Evolutionary conservation across 108 stramenopile species (phyloP).

Genomic region (Nannochloropsis gaditana): DNA sequence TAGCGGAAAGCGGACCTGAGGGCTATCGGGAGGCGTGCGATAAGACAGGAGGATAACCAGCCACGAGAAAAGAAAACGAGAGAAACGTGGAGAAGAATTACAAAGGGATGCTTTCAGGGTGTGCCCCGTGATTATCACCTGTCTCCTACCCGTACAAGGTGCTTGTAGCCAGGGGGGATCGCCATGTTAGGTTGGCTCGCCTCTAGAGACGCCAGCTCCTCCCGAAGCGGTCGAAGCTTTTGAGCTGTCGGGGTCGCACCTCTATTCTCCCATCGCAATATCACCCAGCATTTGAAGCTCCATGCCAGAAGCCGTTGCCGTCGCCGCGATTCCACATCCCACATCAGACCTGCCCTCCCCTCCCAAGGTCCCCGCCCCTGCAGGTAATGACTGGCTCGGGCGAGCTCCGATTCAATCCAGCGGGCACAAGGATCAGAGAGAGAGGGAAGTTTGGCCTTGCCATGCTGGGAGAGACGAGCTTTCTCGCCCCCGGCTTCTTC

Average conservation of each 20-base stretch:
- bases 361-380: not conserved
- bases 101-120: not conserved
- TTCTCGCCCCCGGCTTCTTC: no score
- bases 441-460: not conserved
- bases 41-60: not conserved
- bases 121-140: not conserved
- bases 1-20: no score
- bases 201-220: conserved; percentile 4
- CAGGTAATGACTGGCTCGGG: not conserved
- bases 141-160: not conserved
- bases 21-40: not conserved
- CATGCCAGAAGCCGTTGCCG: not conserved
- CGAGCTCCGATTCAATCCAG: not conserved
- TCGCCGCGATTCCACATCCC: not conserved
- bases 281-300: conserved; percentile 3
- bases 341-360: conserved; percentile 10
- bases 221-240: not conserved
- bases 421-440: no score
- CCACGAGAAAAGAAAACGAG: not conserved
- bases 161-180: not conserved
- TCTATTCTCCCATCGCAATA: not conserved
- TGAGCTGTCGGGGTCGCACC: not conserved
- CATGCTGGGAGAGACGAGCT: no score
- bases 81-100: not conserved
- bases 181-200: not conserved